Evolutionary conservation across 495 filamentous ascomycete genomes (phyloP).

Genomic region (Staphylotrichum longicolle): DNA sequence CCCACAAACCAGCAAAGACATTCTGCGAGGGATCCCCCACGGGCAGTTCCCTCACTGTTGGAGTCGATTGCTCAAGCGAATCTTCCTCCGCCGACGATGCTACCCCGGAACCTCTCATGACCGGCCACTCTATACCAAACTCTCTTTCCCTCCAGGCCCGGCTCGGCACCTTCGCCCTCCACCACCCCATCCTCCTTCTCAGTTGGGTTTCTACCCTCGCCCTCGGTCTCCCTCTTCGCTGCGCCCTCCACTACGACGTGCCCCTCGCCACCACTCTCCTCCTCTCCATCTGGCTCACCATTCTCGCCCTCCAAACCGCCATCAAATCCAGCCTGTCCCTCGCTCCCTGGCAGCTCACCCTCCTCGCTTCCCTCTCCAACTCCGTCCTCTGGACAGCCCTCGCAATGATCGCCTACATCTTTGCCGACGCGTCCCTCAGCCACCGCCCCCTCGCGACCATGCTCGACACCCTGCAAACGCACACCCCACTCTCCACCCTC

Average conservation of each 20-base stretch:
- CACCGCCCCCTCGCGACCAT: constrained; percentile 26
- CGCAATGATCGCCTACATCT: constrained; percentile 40
- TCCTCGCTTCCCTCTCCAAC: constrained; percentile 40
- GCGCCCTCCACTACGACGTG: constrained; percentile 24
- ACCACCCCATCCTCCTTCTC: constrained; percentile 30
- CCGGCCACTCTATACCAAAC: background rate
- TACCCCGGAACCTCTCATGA: background rate
- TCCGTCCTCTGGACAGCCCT: constrained; percentile 45
- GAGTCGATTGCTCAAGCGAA: constrained; percentile 1
- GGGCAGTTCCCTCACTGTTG: constrained; percentile 12
- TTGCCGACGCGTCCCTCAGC: constrained; percentile 35
- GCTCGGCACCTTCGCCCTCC: constrained; percentile 12
- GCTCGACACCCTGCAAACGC: constrained; percentile 36
- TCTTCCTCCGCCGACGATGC: constrained; percentile 1
- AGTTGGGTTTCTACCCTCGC: constrained; percentile 28
- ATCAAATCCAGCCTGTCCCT: constrained; percentile 31
- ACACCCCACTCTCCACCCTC: constrained; percentile 37
- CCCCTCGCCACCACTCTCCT: constrained; percentile 40
- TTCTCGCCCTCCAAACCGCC: constrained; percentile 38
- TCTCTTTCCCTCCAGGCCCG: background rate
- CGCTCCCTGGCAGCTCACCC: constrained; percentile 26
- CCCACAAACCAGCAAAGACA: constrained; percentile 11
- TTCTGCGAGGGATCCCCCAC: constrained; percentile 14
- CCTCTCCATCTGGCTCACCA: constrained; percentile 41
- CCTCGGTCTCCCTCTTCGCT: constrained; percentile 34